Percentiles rank a stretch among this genome's conserved stretches.
Conservation (phyloP, 179 eudicot genomes). For the Nepenthes alata region DNA sequence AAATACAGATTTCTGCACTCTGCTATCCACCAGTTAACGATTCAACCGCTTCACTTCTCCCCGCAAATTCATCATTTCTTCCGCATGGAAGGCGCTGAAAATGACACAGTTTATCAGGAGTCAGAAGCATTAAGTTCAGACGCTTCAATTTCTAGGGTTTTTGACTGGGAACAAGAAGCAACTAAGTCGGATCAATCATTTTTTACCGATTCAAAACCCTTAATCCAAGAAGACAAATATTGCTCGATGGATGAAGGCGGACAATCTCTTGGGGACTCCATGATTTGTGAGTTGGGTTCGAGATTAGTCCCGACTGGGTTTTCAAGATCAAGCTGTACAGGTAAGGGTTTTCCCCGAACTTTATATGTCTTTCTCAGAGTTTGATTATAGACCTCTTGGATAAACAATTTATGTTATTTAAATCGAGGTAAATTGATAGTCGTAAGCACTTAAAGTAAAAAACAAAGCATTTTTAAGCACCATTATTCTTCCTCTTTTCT, state of each 20-base stretch:
- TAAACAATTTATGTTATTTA: no score
- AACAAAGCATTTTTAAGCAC: no score
- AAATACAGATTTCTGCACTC: background rate
- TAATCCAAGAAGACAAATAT: slow-evolving; percentile 18
- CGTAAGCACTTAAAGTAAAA: no score
- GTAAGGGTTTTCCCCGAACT: slow-evolving; percentile 19
- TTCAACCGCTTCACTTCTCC: background rate
- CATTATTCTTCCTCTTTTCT: no score
- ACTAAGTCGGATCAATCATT: background rate
- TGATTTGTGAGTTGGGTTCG: slow-evolving; percentile 58
- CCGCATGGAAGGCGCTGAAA: slow-evolving; percentile 29
- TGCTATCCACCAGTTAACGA: background rate
- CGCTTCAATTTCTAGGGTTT: slow-evolving; percentile 13
- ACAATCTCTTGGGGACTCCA: slow-evolving; percentile 29
- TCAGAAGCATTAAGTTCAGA: slow-evolving; percentile 30
- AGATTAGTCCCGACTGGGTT: slow-evolving; percentile 46
- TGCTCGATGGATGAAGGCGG: slow-evolving; percentile 38
- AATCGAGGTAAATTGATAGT: no score
- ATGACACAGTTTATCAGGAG: slow-evolving; percentile 11
- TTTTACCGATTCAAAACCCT: slow-evolving; percentile 1
- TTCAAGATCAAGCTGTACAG: slow-evolving; percentile 33
- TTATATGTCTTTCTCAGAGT: no score
- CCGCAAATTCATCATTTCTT: background rate
- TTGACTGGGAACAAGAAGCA: slow-evolving; percentile 18
- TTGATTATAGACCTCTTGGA: no score